These are phyloP conservation scores for Cardamine occulta DNA, from an alignment of 345 rosid species.

Conservation along the genomic window DNA sequence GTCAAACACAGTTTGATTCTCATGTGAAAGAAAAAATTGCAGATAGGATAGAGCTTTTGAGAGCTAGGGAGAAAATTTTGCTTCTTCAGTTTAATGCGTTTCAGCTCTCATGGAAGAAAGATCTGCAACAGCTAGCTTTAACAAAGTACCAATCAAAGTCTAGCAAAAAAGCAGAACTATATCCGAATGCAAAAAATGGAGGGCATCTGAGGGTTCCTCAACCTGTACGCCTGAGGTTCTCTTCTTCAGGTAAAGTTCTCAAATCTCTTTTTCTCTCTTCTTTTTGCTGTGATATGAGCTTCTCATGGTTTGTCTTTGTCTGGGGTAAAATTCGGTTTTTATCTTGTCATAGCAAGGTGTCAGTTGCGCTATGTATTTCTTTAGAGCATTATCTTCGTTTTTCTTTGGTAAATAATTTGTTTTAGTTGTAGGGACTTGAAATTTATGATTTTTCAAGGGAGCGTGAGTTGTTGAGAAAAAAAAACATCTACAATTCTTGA, in stretches of 20 bases:
- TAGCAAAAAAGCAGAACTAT: slow-evolving; percentile 64
- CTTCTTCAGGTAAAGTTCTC: slow-evolving; percentile 66
- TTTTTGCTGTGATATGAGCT: slow-evolving; percentile 20
- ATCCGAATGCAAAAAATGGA: slow-evolving; percentile 52
- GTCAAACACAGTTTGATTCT: slow-evolving; percentile 45
- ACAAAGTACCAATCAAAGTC: slow-evolving; percentile 67
- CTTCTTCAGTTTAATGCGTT: slow-evolving; percentile 79
- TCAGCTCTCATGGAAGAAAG: slow-evolving; percentile 88
- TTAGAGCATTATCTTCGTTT: slow-evolving; percentile 1
- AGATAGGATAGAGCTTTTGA: slow-evolving; percentile 50
- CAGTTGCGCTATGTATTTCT: slow-evolving; percentile 12
- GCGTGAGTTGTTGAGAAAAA: slow-evolving; percentile 8
- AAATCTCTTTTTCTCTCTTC: background rate
- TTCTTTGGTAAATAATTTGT: slow-evolving; percentile 15
- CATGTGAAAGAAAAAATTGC: slow-evolving; percentile 55
- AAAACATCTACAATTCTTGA: slow-evolving; percentile 13
- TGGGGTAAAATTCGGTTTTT: slow-evolving; percentile 2
- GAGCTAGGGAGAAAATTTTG: slow-evolving; percentile 78
- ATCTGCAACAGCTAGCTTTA: slow-evolving; percentile 56
- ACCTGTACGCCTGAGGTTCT: slow-evolving; percentile 65
- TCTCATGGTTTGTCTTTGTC: background rate
- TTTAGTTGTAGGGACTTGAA: slow-evolving; percentile 9
- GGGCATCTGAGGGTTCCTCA: slow-evolving; percentile 68
- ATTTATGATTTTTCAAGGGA: slow-evolving; percentile 4
- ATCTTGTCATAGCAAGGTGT: background rate